Base-by-base conservation (phyloP, 2,329 filamentous ascomycete species). In the Monosporascus cannonballus region DNA sequence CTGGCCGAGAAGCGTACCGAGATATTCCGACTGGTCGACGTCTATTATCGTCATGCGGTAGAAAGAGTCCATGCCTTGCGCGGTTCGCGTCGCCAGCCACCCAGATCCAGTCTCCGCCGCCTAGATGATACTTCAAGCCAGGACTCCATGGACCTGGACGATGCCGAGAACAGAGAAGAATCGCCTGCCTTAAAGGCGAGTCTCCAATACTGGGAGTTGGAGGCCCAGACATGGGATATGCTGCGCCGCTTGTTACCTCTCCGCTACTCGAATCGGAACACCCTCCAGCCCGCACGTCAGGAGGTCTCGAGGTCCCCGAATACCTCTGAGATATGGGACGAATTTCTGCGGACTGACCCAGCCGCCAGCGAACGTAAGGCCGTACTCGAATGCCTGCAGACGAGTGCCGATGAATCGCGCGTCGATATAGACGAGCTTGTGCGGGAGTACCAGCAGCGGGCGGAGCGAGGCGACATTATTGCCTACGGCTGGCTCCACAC, bases 401-500 rank as follows among this genome's bases (percentile, higher is more conserved):
- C 82, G 59, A 90, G 85, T 44, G 88, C 90, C 2, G 81, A 85
- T 49, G 61, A 64, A 37, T 80, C 82, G 25, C 81, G 83, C 3
- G 84, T 85, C 41, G 84, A 89, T 56, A 84, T 96, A 30, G 84
- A 92, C 59, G 81, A 86, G 25, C 75, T 96, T 27, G 87, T 92
- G 49, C 79, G 85, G 50, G 86, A 93, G 52, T 78, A 92, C 51
- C 87, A 92, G 66, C 79, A 84, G 55, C 85, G 85, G 56, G 87
- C 89, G 14, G 88, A 93, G 54, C 79, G 89, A 62, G 87, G 88
- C 9, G 89, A 92, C 48, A 84, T 92, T 9, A 89, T 94, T 73
- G 85, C 89, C 27, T 85, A 91, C 67, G 93, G 93, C 41, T 96
- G 92, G 89, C 82, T 96, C 57, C 90, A 96, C 67, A 96, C 94